Conservation (phyloP, 106 monocot species). For the Xerophyta viscosa region DNA sequence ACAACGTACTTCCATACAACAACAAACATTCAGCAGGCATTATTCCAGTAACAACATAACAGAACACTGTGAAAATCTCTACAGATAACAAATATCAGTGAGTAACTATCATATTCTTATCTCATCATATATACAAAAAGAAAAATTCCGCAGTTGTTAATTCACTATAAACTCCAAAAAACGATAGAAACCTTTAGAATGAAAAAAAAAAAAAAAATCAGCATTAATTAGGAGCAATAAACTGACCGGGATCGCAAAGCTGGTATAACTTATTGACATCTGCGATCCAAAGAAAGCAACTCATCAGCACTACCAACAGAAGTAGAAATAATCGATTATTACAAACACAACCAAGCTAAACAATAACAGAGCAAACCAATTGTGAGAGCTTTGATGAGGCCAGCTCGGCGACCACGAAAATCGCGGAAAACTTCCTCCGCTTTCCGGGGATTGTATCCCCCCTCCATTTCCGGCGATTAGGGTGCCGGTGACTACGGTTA, state of each 20-base stretch:
- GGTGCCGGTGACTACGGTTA: no score
- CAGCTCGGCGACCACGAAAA: slow-evolving; percentile 23
- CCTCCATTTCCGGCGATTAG: slow-evolving; percentile 10
- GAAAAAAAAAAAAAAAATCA: slow-evolving; percentile 13
- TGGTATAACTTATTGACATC: slow-evolving; percentile 58
- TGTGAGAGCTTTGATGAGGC: slow-evolving; percentile 32
- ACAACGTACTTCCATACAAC: no score
- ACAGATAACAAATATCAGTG: no score
- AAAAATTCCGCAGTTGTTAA: no score
- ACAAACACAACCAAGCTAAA: not conserved
- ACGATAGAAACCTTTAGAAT: no score
- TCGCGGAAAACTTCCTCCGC: slow-evolving; percentile 35
- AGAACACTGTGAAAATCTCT: no score
- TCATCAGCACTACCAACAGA: slow-evolving; percentile 3
- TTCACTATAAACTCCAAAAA: no score
- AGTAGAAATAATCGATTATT: not conserved
- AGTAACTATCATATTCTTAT: no score
- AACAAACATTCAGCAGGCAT: no score
- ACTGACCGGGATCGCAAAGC: slow-evolving; percentile 37
- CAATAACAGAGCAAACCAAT: slow-evolving; percentile 11
- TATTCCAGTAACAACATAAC: no score
- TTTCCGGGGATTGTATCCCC: slow-evolving; percentile 16
- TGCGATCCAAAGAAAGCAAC: slow-evolving; percentile 13
- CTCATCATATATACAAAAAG: no score
- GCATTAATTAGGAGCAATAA: no score